Conservation (phyloP, 495 filamentous ascomycete species). For the Neurospora discreta region DNA sequence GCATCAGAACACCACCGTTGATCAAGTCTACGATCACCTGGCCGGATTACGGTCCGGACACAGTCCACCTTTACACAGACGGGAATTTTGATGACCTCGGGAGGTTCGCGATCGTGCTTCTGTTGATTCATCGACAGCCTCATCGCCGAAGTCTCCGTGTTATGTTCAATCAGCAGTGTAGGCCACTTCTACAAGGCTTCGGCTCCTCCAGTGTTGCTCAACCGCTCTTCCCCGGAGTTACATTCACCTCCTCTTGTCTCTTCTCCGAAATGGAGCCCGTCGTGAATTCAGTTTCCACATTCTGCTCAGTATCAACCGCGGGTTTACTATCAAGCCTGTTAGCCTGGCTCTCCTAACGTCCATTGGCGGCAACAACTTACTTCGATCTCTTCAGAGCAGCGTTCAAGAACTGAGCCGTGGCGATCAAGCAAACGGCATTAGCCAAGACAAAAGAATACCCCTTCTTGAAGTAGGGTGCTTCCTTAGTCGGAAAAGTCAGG, state of each 20-base stretch:
- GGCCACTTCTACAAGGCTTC: fast-evolving
- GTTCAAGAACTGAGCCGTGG: conserved; percentile 24
- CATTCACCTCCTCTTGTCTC: background rate
- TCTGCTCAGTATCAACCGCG: background rate
- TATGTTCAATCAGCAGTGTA: background rate
- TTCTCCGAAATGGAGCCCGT: background rate
- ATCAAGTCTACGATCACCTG: too few relatives aligned
- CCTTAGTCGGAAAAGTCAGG: conserved; percentile 25
- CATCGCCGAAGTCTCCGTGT: background rate
- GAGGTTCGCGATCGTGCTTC: background rate
- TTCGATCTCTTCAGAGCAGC: conserved; percentile 16
- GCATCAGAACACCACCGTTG: background rate
- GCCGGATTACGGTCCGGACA: background rate
- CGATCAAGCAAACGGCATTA: conserved; percentile 34
- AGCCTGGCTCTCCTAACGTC: background rate
- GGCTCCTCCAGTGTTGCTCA: background rate
- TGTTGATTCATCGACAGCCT: background rate
- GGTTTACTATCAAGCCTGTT: background rate
- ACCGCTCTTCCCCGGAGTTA: background rate
- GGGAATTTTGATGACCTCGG: too few relatives aligned
- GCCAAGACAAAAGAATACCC: conserved; percentile 38
- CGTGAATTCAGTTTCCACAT: background rate
- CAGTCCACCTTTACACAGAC: background rate
- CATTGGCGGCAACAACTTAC: conserved; percentile 4
- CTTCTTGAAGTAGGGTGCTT: conserved; percentile 33